These are phyloP conservation scores for Papiliotrema laurentii DNA, from an alignment of 1,284 basidiomycete genomes.

Conservation along the genomic window DNA sequence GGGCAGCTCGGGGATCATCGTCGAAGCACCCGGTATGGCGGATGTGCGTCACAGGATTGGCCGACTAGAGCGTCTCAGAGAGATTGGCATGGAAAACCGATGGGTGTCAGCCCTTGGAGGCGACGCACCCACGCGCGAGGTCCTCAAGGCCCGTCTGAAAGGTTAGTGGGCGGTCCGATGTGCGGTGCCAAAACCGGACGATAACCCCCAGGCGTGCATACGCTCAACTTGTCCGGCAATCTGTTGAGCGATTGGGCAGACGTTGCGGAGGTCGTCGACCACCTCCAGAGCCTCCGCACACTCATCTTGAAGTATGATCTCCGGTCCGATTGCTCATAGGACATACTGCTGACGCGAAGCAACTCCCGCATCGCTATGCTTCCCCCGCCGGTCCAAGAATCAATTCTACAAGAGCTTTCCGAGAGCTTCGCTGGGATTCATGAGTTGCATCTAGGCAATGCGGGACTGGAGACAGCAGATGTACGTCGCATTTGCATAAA, in stretches of 20 bases:
- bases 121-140: slow-evolving; percentile 43
- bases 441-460: slow-evolving; percentile 72
- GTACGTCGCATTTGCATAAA: slow-evolving; percentile 43
- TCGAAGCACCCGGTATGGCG: slow-evolving; percentile 78
- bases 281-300: slow-evolving; percentile 61
- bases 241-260: slow-evolving; percentile 69
- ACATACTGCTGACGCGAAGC: slow-evolving; percentile 19
- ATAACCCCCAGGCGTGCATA: slow-evolving; percentile 53
- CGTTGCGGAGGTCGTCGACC: slow-evolving; percentile 61
- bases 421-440: slow-evolving; percentile 49
- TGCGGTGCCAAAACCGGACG: background rate
- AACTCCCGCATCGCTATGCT: slow-evolving; percentile 58
- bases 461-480: slow-evolving; percentile 65
- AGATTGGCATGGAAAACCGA: slow-evolving; percentile 71
- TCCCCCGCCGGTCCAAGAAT: slow-evolving; percentile 45
- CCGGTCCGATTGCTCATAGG: slow-evolving; percentile 7
- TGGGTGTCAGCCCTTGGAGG: slow-evolving; percentile 54
- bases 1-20: slow-evolving; percentile 80
- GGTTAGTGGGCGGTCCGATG: slow-evolving; percentile 9
- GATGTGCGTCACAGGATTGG: slow-evolving; percentile 69
- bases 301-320: slow-evolving; percentile 67
- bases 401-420: slow-evolving; percentile 5
- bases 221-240: slow-evolving; percentile 76
- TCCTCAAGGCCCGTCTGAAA: slow-evolving; percentile 30
- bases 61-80: slow-evolving; percentile 61